These are phyloP conservation scores for Fusarium chuoi DNA, from an alignment of 2,329 filamentous ascomycete genomes.

Conservation along the genomic window DNA sequence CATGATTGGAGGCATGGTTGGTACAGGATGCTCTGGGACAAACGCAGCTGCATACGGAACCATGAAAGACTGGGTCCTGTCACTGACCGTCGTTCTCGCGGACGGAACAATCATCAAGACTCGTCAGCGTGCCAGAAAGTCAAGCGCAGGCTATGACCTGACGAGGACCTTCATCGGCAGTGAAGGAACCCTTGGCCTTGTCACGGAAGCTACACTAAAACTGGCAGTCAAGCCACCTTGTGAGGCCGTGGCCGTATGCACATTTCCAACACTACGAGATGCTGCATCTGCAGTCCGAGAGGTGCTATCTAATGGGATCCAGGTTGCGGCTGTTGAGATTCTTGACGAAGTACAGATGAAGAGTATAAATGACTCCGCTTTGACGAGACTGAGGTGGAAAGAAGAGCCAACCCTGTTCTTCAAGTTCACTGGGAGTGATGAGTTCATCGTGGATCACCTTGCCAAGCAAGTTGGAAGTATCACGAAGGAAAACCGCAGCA, in stretches of 20 bases:
- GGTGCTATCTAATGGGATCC: conserved; percentile 77
- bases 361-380: conserved; percentile 79
- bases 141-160: conserved; percentile 84
- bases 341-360: conserved; percentile 91
- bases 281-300: conserved; percentile 78
- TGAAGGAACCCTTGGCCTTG: conserved; percentile 81
- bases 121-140: conserved; percentile 77
- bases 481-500: conserved; percentile 65
- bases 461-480: conserved; percentile 74
- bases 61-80: conserved; percentile 89
- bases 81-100: conserved; percentile 81
- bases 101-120: conserved; percentile 85
- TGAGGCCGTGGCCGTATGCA: conserved; percentile 80
- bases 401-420: conserved; percentile 83
- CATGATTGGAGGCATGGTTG: conserved; percentile 85
- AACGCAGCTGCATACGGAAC: conserved; percentile 85
- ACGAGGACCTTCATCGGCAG: conserved; percentile 85
- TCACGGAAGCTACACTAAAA: conserved; percentile 75
- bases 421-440: conserved; percentile 84
- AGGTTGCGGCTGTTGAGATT: conserved; percentile 81
- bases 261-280: conserved; percentile 79
- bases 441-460: conserved; percentile 81
- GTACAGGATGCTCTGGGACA: conserved; percentile 80
- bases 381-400: conserved; percentile 75
- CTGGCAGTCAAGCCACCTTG: conserved; percentile 79